phyloP scores from a whole-genome alignment of 2,329 filamentous ascomycete genomes.

The Calonectria pseudoturangicola region DNA sequence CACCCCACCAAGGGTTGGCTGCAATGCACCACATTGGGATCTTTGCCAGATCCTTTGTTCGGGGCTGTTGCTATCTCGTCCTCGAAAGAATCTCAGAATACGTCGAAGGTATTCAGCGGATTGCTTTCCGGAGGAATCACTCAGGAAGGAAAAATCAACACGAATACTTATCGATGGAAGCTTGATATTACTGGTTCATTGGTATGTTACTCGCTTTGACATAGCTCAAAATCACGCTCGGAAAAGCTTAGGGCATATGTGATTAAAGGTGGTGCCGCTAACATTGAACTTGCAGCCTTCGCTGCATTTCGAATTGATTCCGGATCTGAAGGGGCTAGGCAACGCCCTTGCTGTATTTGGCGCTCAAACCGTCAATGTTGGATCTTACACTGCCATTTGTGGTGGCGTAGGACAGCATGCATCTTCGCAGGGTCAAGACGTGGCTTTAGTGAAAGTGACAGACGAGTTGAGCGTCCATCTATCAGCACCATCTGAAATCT shows the following conservation, averaged over 20 bases:
- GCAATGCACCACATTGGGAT: slow-evolving; percentile 62
- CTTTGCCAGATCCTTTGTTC: slow-evolving; percentile 62
- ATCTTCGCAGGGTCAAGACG: slow-evolving; percentile 54
- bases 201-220: slow-evolving; percentile 56
- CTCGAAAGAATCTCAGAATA: slow-evolving; percentile 36
- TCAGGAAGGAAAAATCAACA: slow-evolving; percentile 76
- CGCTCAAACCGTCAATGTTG: slow-evolving; percentile 52
- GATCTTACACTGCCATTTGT: slow-evolving; percentile 53
- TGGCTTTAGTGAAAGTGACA: slow-evolving; percentile 50
- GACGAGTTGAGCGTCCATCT: slow-evolving; percentile 53
- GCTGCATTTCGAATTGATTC: slow-evolving; percentile 52
- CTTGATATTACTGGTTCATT: slow-evolving; percentile 64
- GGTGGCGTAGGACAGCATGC: slow-evolving; percentile 58
- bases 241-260: neutral
- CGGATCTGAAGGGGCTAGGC: slow-evolving; percentile 25
- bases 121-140: slow-evolving; percentile 84
- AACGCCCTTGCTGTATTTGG: slow-evolving; percentile 58
- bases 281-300: slow-evolving; percentile 46
- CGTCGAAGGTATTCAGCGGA: slow-evolving; percentile 68
- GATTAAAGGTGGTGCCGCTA: neutral
- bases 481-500: slow-evolving; percentile 32
- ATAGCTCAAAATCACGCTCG: neutral
- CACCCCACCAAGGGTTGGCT: slow-evolving; percentile 68
- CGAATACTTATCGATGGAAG: slow-evolving; percentile 80
- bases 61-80: slow-evolving; percentile 64